A percentile compares a stretch with the other conserved stretches of the same genome.
Evolutionary conservation across 2,329 filamentous ascomycete genomes (phyloP).

Genomic region (Aspergillus spinulosporus): DNA sequence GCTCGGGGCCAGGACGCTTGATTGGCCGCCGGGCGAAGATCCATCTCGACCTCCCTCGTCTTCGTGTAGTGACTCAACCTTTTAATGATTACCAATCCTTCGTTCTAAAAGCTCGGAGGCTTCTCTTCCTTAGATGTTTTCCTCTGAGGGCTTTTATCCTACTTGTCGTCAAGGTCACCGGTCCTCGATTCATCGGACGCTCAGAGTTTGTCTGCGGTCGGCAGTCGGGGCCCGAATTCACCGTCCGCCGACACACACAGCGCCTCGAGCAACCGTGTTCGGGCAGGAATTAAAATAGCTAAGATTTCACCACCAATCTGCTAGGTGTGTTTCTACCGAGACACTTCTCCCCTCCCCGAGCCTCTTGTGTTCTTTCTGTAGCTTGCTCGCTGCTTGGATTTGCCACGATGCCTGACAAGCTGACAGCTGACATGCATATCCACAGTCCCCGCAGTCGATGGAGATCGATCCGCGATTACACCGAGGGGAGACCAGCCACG

Average conservation of each 20-base stretch:
- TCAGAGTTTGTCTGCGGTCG: background rate
- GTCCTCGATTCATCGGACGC: too few relatives aligned
- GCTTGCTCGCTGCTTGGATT: background rate
- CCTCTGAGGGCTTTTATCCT: too few relatives aligned
- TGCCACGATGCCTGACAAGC: conserved; percentile 12
- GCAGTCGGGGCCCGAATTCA: conserved; percentile 11
- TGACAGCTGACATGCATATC: conserved; percentile 2
- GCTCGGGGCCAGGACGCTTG: conserved; percentile 5
- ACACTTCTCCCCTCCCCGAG: background rate
- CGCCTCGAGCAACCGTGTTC: background rate
- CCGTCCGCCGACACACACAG: conserved; percentile 1
- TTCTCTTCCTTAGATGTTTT: too few relatives aligned
- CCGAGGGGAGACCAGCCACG: conserved; percentile 20
- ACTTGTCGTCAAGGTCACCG: too few relatives aligned
- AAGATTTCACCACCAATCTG: background rate
- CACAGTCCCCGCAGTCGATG: conserved; percentile 27
- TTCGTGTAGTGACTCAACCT: conserved; percentile 3
- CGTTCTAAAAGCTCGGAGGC: conserved; percentile 4
- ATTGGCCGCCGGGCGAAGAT: conserved; percentile 8
- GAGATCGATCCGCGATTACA: conserved; percentile 39
- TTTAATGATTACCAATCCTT: conserved; percentile 8
- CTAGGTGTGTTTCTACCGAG: background rate
- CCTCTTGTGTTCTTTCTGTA: background rate
- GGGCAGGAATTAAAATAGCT: background rate
- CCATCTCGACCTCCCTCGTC: background rate